Base-by-base conservation (phyloP, 176 grass and related monocot genomes). In the Oryza punctata region DNA sequence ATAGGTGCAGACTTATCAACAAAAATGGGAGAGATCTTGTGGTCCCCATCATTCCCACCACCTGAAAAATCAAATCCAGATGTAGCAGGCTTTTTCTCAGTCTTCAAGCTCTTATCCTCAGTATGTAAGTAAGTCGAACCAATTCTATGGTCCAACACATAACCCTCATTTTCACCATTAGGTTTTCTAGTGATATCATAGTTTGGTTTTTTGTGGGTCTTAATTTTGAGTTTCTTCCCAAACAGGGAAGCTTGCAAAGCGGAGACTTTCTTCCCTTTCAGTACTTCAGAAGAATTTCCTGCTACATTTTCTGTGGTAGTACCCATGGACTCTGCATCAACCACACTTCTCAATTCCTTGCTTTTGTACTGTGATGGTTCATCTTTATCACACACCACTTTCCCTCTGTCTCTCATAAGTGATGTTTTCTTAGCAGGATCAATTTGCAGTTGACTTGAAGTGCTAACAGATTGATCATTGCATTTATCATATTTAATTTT, bases 221-320 rank as follows among this genome's bases (percentile, higher is more conserved):
- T 94, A 52, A 84, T 57, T 79, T 85, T 94, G 43, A 84, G 14
- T 81, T 89, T 89, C 87, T 91, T 94, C 63, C 87, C 63, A 70
- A 77, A 43, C 5, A 52, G 57, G 33, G 74, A 57, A 69, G 70
- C 47, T 88, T 78, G 86, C 46, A 72, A 63, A 49, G 67, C 64
- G 37, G 82, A 85, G 19, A 21, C 15, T 88, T 88, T 89, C 61
- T 89, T 89, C 50, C 70, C 78, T 69, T 89, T 87, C 68, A 60
- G 45, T 26, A 78, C 15, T 79, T 54, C 72, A 63, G 74, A 87
- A 76, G 76, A 87, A 40, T 91, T 77, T 49, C 24, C 49, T 45
- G 19, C 74, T 82, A 54, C 26, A 82, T 43, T 91, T 63, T 71
- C 73, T 72, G 67, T 79, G 40, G 43, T 65, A 44, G 28, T 66